Base-by-base conservation (phyloP, 805 yeast genomes). In the Candida endomychidarum region DNA sequence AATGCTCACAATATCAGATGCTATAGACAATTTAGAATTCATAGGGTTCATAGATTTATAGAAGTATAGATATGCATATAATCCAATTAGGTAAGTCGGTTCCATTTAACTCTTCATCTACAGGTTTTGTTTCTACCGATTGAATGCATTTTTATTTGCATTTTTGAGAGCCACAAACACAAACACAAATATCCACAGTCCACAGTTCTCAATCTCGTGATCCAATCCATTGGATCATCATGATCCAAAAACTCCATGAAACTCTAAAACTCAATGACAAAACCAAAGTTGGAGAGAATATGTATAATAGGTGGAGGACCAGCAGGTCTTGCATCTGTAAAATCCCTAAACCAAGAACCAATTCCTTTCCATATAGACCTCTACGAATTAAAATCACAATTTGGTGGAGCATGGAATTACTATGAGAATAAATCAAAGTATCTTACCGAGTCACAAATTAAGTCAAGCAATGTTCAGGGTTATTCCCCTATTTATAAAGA, bases 301-400 rank as follows among this genome's bases (percentile, higher is more conserved):
- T 87, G 87, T 0, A 75, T 86, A 7, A 71, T 86, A 17, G 95
- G 95, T 1, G 89, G 78, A 2, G 95, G 95, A 0, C 89, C 91
- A 0, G 72, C 78, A 31, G 95, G 91, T 0, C 60, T 82, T 14
- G 86, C 81, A 0, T 64, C 76, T 2, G 79, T 86, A 0, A 77
- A 80, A 42, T 86, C 88, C 0, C 64, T 86, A 7, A 47, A 75
- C 5, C 72, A 66, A 8, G 89, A 81, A 48, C 54, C 54, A 2
- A 23, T 5, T 7, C 53, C 61, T 2, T 73, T 74, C 46, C 62
- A 70, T 25, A 68, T 86, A 34, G 75, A 73, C 20, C 67, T 83
- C 3, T 84, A 71, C 53, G 95, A 86, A 46, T 66, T 74, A 34
- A 71, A 84, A 45, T 48, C 63, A 6, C 57, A 59, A 10, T 55